These are phyloP conservation scores for Aspergillus olivimuriae DNA, from an alignment of 495 filamentous ascomycete genomes.

Conservation along the genomic window DNA sequence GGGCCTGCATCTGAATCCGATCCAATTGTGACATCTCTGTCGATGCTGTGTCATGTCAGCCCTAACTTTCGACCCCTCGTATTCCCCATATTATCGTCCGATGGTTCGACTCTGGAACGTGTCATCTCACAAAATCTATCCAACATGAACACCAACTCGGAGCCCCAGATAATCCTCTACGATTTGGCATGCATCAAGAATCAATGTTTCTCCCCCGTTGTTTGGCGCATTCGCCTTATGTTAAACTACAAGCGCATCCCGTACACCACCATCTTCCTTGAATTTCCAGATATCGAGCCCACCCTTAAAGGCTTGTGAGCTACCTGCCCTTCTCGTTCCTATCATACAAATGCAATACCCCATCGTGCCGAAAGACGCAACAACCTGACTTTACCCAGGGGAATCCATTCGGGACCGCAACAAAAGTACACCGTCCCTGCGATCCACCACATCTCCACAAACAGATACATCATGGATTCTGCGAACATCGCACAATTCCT, in stretches of 20 bases:
- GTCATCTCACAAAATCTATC: no score
- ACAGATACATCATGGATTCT: slow-evolving; percentile 38
- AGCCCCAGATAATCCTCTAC: slow-evolving; percentile 34
- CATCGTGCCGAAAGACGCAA: no score
- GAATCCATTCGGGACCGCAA: slow-evolving; percentile 14
- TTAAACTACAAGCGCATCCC: slow-evolving; percentile 37
- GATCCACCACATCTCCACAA: slow-evolving; percentile 35
- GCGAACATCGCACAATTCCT: slow-evolving; percentile 31
- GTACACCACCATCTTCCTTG: slow-evolving; percentile 34
- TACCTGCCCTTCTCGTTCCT: slow-evolving; percentile 2
- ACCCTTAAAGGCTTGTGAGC: slow-evolving; percentile 34
- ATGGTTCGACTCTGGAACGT: no score
- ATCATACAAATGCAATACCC: no score
- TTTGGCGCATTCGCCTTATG: slow-evolving; percentile 39
- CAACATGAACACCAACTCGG: slow-evolving; percentile 22
- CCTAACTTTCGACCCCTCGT: no score
- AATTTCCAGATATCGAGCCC: slow-evolving; percentile 39
- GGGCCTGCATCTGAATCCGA: no score
- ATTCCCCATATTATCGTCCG: no score
- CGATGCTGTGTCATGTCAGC: no score
- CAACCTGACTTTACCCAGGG: slow-evolving; percentile 4
- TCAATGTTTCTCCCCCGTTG: slow-evolving; percentile 33
- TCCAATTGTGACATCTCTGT: no score
- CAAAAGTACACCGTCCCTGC: slow-evolving; percentile 35
- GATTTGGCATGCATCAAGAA: slow-evolving; percentile 35